These are phyloP conservation scores for Phyllosticta capitalensis DNA, from an alignment of 2,329 filamentous ascomycete species.

Conservation along the genomic window DNA sequence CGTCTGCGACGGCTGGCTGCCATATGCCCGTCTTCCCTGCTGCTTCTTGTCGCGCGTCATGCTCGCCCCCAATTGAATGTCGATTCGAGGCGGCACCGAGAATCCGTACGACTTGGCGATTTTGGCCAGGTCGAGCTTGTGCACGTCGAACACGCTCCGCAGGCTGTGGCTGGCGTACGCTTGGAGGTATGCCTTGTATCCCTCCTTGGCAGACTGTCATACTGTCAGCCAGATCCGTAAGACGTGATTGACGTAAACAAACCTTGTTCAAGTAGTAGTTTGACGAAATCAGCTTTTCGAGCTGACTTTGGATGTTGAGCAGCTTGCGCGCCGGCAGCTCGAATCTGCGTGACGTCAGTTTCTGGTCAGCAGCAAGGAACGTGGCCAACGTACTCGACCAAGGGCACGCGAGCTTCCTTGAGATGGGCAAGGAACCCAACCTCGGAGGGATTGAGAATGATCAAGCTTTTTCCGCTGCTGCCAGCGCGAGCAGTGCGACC, in stretches of 20 bases:
- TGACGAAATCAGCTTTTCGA: conserved; percentile 86
- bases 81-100: conserved; percentile 63
- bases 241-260: conserved; percentile 32
- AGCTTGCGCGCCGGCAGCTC: conserved; percentile 92
- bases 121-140: conserved; percentile 73
- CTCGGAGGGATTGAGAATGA: conserved; percentile 89
- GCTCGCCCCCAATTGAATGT: conserved; percentile 68
- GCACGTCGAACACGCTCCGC: conserved; percentile 74
- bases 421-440: conserved; percentile 87
- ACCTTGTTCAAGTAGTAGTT: conserved; percentile 93
- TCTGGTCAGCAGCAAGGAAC: not conserved
- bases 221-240: not conserved
- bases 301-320: conserved; percentile 60
- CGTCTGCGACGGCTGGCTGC: conserved; percentile 64
- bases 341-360: conserved; percentile 39
- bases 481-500: conserved; percentile 85
- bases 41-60: conserved; percentile 62
- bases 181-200: conserved; percentile 69
- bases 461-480: conserved; percentile 73
- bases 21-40: conserved; percentile 59
- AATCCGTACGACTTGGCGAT: conserved; percentile 82
- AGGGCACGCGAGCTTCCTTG: conserved; percentile 81
- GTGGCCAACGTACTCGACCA: conserved; percentile 53
- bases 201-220: conserved; percentile 10
- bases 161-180: conserved; percentile 84